Percentiles rank a stretch among this genome's conserved stretches.
Conservation (phyloP, 306 rosid genomes). For the Parietaria judaica region DNA sequence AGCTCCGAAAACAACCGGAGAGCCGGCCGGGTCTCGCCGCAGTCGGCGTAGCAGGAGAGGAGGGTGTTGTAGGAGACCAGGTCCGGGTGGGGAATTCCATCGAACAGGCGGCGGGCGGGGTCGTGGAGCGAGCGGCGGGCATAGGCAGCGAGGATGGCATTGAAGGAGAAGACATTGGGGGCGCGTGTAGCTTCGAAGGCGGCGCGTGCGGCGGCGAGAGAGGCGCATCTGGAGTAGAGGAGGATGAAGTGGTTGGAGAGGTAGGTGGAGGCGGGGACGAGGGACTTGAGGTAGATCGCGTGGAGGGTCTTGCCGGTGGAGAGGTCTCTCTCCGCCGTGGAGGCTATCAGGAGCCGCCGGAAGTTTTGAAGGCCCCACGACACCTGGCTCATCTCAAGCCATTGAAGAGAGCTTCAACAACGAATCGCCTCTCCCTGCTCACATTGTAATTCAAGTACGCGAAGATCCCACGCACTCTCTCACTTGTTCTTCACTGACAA, state of each 20-base stretch:
- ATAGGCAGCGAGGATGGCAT: constrained; percentile 31
- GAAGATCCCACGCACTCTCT: constrained; percentile 77
- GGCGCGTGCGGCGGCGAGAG: constrained; percentile 26
- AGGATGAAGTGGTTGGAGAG: constrained; percentile 44
- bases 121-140: constrained; percentile 16
- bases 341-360: constrained; percentile 40
- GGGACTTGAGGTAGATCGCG: constrained; percentile 35
- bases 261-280: constrained; percentile 40
- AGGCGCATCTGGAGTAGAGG: constrained; percentile 42
- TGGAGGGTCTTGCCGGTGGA: constrained; percentile 37
- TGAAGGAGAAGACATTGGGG: constrained; percentile 44
- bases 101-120: constrained; percentile 34
- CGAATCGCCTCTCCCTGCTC: constrained; percentile 67
- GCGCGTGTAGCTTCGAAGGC: constrained; percentile 26
- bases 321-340: constrained; percentile 39
- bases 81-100: constrained; percentile 33
- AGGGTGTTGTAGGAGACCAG: constrained; percentile 59
- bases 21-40: constrained; percentile 33
- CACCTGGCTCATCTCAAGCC: constrained; percentile 47
- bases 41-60: constrained; percentile 50
- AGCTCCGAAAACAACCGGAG: constrained; percentile 36
- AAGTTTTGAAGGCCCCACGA: constrained; percentile 35
- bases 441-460: constrained; percentile 88
- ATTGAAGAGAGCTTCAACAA: constrained; percentile 83
- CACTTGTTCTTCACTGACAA: constrained; percentile 3